Evolutionary conservation across 768 basidiomycete genomes (phyloP).

Genomic region (Neoboletus brunneissimus): DNA sequence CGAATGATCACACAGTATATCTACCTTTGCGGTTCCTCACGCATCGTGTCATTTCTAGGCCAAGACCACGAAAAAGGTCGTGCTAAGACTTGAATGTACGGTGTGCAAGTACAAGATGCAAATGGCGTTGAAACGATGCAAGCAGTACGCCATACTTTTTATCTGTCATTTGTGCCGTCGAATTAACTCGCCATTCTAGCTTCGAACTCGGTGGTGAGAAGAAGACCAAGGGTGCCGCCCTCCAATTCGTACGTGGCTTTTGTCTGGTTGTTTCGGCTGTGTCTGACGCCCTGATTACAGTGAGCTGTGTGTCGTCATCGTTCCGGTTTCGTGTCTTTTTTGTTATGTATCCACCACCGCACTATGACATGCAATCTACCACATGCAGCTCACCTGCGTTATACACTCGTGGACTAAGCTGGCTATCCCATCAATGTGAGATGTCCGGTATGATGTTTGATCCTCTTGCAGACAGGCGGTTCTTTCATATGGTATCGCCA

Average conservation of each 20-base stretch:
- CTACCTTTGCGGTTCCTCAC: neutral
- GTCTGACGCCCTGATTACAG: conserved; percentile 13
- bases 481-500: neutral
- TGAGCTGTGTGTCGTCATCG: conserved; percentile 19
- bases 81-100: conserved; percentile 95
- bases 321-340: conserved; percentile 15
- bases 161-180: neutral
- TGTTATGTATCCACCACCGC: conserved; percentile 25
- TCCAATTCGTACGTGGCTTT: conserved; percentile 74
- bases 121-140: conserved; percentile 95
- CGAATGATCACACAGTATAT: neutral
- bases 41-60: conserved; percentile 47
- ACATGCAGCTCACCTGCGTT: conserved; percentile 16
- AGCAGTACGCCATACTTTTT: conserved; percentile 67
- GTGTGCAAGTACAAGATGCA: conserved; percentile 99
- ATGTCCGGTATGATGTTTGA: neutral
- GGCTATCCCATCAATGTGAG: neutral
- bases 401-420: neutral
- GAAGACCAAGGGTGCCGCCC: conserved; percentile 98
- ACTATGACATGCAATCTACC: conserved; percentile 29
- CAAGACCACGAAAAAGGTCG: conserved; percentile 99
- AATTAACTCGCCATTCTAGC: conserved; percentile 39
- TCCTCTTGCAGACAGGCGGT: neutral
- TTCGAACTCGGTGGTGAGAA: conserved; percentile 99
- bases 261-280: neutral